Conservation (phyloP, 2,329 filamentous ascomycete species). For the Pochonia chlamydosporia region DNA sequence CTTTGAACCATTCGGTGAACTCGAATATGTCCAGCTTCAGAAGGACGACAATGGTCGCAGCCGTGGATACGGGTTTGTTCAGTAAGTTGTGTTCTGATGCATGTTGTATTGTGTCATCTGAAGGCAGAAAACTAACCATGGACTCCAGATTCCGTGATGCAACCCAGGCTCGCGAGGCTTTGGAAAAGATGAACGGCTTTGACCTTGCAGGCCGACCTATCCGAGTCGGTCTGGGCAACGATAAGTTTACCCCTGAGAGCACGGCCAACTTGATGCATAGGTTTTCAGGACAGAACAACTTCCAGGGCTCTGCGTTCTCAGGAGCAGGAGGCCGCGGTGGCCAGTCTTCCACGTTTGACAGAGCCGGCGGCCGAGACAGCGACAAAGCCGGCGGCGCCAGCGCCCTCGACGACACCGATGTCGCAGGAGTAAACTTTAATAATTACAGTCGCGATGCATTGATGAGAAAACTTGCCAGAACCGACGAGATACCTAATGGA, state of each 20-base stretch:
- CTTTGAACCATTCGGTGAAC: constrained; percentile 94
- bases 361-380: constrained; percentile 79
- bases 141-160: constrained; percentile 74
- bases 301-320: constrained; percentile 87
- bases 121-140: neutral
- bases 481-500: constrained; percentile 68
- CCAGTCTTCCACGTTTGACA: constrained; percentile 83
- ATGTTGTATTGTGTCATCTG: neutral
- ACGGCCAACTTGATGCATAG: constrained; percentile 88
- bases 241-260: constrained; percentile 99
- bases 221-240: constrained; percentile 97
- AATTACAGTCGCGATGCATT: constrained; percentile 97
- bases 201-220: constrained; percentile 96
- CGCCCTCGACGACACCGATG: constrained; percentile 94
- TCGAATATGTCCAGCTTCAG: constrained; percentile 95
- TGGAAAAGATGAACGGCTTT: constrained; percentile 99
- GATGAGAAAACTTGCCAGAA: constrained; percentile 97
- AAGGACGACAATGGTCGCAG: constrained; percentile 90
- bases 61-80: constrained; percentile 95
- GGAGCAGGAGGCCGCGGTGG: constrained; percentile 82
- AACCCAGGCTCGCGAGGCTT: constrained; percentile 82
- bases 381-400: constrained; percentile 89
- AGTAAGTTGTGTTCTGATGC: constrained; percentile 57
- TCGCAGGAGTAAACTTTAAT: constrained; percentile 98
- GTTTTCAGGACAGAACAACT: constrained; percentile 78